phyloP scores from a whole-genome alignment of 768 basidiomycete genomes.

The Leccinellum albellum region DNA sequence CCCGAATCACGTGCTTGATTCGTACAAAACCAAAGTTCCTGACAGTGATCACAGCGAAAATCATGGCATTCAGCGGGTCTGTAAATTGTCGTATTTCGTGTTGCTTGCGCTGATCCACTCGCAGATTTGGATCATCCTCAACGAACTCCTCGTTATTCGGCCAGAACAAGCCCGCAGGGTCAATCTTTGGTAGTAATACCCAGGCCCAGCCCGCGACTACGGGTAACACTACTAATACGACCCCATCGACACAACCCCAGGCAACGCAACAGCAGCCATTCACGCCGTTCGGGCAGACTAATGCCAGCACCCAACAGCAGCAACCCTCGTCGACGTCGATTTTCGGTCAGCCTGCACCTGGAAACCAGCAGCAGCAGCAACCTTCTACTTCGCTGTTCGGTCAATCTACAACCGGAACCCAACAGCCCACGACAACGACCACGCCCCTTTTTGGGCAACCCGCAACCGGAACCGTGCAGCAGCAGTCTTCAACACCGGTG shows the following conservation, averaged over 20 bases:
- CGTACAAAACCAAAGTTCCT: background rate
- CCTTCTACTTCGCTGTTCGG: conserved; percentile 22
- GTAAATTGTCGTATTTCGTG: conserved; percentile 1
- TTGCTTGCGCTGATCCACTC: conserved; percentile 4
- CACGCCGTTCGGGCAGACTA: background rate
- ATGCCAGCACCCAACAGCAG: background rate
- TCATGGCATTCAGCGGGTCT: conserved; percentile 24
- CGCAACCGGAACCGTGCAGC: conserved; percentile 26
- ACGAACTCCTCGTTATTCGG: conserved; percentile 36
- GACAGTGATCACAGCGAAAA: conserved; percentile 3
- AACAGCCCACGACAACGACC: conserved; percentile 19
- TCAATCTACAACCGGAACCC: conserved; percentile 26
- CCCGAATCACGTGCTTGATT: conserved; percentile 10
- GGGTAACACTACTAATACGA: conserved; percentile 2
- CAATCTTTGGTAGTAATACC: conserved; percentile 37
- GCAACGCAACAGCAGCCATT: conserved; percentile 4
- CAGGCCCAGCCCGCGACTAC: conserved; percentile 24
- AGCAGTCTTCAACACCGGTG: conserved; percentile 25
- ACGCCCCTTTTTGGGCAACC: conserved; percentile 32
- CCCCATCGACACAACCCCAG: conserved; percentile 16
- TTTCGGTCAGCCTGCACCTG: conserved; percentile 22
- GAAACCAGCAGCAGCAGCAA: conserved; percentile 30
- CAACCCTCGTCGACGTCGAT: conserved; percentile 5
- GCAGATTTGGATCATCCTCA: conserved; percentile 38
- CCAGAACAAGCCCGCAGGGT: conserved; percentile 30